Percentiles rank a stretch among this genome's conserved stretches.
These are phyloP conservation scores for Lipomyces kockii DNA, from an alignment of 805 yeast genomes.

Conservation along the genomic window DNA sequence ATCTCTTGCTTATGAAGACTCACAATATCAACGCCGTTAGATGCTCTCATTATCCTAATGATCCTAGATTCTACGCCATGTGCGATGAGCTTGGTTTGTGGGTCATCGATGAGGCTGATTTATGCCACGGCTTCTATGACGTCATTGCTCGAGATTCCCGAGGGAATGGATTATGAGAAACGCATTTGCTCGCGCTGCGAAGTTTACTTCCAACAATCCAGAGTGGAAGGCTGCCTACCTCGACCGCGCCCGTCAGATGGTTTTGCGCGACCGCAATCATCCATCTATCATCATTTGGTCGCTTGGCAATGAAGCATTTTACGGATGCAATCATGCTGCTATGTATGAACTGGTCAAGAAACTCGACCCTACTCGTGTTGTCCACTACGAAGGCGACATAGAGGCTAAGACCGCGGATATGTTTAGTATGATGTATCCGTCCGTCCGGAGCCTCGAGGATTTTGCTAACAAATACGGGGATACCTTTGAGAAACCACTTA, in stretches of 20 bases:
- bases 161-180: constrained; percentile 23
- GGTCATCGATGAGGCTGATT: constrained; percentile 49
- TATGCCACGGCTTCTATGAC: constrained; percentile 47
- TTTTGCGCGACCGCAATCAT: constrained; percentile 46
- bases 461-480: constrained; percentile 36
- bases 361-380: constrained; percentile 43
- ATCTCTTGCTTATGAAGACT: constrained; percentile 46
- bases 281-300: constrained; percentile 49
- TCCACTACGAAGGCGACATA: constrained; percentile 47
- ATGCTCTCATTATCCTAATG: constrained; percentile 49
- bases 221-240: constrained; percentile 47
- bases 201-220: constrained; percentile 44
- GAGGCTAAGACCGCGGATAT: constrained; percentile 44
- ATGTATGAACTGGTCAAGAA: constrained; percentile 43
- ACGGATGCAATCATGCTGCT: constrained; percentile 44
- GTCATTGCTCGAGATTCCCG: constrained; percentile 19
- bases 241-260: constrained; percentile 45
- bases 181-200: constrained; percentile 35
- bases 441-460: constrained; percentile 38
- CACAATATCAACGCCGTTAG: constrained; percentile 48
- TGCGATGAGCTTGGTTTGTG: constrained; percentile 47
- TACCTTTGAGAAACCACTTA: constrained; percentile 43
- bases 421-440: constrained; percentile 46
- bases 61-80: constrained; percentile 45
- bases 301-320: constrained; percentile 49